phyloP scores from a whole-genome alignment of 495 filamentous ascomycete species.

The Bathelium albidoporum region DNA sequence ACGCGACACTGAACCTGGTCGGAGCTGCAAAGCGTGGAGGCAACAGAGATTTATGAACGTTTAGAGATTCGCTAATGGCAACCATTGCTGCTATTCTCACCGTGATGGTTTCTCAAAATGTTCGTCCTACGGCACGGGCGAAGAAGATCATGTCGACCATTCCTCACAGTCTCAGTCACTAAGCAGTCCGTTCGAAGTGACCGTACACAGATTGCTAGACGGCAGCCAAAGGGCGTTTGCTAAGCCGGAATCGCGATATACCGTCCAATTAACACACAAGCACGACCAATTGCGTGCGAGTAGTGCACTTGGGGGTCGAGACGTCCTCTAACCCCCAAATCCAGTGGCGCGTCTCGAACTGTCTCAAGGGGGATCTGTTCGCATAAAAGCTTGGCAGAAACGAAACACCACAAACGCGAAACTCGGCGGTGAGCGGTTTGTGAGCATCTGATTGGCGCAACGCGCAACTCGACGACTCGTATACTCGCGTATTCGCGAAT shows the following conservation, averaged over 20 bases:
- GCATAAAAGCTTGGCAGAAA: constrained; percentile 4
- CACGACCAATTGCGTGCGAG: neutral
- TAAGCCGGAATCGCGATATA: neutral
- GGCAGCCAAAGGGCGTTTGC: neutral
- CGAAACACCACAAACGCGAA: neutral
- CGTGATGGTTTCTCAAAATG: neutral
- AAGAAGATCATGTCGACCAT: neutral
- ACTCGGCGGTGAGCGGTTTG: neutral
- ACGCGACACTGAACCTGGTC: neutral
- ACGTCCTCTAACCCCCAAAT: neutral
- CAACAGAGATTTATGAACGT: neutral
- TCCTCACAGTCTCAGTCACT: neutral
- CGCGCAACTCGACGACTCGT: neutral
- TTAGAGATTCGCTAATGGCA: neutral
- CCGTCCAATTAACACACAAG: neutral
- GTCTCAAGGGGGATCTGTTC: constrained; percentile 5
- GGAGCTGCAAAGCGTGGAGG: neutral
- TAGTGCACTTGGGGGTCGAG: neutral
- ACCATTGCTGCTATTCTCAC: neutral
- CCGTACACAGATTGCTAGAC: neutral
- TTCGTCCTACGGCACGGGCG: neutral
- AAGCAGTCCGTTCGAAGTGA: neutral
- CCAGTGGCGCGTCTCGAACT: constrained; percentile 1
- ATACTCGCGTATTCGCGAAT: neutral
- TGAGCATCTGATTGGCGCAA: no score